Evolutionary conservation across 2,329 filamentous ascomycete genomes (phyloP).

Genomic region (Botryosphaeria dothidea): DNA sequence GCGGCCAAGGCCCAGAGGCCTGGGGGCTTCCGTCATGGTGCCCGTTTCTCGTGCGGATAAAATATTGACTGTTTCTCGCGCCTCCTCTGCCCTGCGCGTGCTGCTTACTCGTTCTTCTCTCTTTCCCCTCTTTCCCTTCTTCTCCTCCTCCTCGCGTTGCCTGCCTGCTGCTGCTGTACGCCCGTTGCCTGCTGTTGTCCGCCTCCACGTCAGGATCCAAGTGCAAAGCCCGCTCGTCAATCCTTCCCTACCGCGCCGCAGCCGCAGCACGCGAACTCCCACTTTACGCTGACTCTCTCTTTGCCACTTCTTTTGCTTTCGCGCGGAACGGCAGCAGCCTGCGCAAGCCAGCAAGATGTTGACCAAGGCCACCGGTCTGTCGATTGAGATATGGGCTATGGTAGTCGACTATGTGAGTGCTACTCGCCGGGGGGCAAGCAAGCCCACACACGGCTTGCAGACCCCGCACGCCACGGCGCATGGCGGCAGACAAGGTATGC

Average conservation of each 20-base stretch:
- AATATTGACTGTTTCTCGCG: conserved; percentile 3
- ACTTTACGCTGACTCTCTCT: not conserved
- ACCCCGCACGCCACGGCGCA: conserved; percentile 21
- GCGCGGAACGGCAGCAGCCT: not conserved
- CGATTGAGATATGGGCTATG: conserved; percentile 32
- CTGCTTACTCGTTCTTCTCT: not conserved
- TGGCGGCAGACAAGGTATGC: not conserved
- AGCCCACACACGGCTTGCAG: conserved; percentile 9
- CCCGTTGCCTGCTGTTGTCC: not conserved
- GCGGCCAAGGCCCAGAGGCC: not conserved
- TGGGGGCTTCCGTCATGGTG: conserved; percentile 1
- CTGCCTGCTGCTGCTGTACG: not conserved
- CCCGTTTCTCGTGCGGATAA: conserved; percentile 12
- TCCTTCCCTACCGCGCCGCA: not conserved
- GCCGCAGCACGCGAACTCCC: not conserved
- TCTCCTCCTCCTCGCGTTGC: not conserved
- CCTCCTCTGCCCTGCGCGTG: not conserved
- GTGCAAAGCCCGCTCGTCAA: not conserved
- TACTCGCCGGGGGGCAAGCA: not conserved
- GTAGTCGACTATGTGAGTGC: conserved; percentile 19
- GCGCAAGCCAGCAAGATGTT: conserved; percentile 30
- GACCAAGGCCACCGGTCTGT: conserved; percentile 36
- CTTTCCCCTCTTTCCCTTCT: not conserved
- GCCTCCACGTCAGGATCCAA: not conserved
- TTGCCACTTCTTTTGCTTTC: not conserved